These are phyloP conservation scores for Triticum urartu DNA, from an alignment of 176 grass and related monocot species.

Conservation along the genomic window DNA sequence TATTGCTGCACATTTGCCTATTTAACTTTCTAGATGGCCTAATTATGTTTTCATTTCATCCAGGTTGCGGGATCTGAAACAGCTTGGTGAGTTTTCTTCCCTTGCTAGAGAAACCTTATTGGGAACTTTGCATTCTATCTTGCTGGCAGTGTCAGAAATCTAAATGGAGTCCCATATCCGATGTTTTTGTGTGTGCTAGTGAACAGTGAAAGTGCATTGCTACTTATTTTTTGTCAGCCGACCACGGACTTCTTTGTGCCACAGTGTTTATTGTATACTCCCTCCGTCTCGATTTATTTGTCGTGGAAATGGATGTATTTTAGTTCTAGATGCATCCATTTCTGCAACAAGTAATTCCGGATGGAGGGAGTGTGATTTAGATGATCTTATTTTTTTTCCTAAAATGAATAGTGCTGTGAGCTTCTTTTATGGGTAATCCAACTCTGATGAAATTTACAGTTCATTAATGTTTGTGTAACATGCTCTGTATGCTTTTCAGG, in stretches of 20 bases:
- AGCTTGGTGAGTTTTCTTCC: conserved; percentile 62
- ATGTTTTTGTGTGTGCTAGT: background rate
- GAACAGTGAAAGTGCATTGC: background rate
- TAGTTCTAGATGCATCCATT: too few relatives aligned
- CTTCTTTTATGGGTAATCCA: background rate
- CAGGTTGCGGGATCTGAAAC: conserved; percentile 90
- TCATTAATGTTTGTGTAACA: background rate
- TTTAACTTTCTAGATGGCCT: background rate
- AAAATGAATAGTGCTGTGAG: background rate
- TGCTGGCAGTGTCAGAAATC: background rate
- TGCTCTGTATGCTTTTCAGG: conserved; percentile 48
- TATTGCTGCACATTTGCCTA: background rate
- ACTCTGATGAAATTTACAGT: background rate
- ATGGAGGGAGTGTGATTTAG: too few relatives aligned
- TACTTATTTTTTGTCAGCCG: background rate
- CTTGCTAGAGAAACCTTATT: background rate
- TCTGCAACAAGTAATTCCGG: too few relatives aligned
- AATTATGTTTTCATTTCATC: conserved; percentile 20
- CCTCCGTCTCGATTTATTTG: too few relatives aligned
- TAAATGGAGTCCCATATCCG: background rate
- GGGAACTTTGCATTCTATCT: background rate
- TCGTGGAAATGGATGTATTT: too few relatives aligned
- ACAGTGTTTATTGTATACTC: background rate
- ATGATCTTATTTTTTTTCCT: too few relatives aligned
- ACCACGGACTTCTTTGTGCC: background rate